Conservation (phyloP, 2,329 filamentous ascomycete genomes). For the Cladosporium sp. region DNA sequence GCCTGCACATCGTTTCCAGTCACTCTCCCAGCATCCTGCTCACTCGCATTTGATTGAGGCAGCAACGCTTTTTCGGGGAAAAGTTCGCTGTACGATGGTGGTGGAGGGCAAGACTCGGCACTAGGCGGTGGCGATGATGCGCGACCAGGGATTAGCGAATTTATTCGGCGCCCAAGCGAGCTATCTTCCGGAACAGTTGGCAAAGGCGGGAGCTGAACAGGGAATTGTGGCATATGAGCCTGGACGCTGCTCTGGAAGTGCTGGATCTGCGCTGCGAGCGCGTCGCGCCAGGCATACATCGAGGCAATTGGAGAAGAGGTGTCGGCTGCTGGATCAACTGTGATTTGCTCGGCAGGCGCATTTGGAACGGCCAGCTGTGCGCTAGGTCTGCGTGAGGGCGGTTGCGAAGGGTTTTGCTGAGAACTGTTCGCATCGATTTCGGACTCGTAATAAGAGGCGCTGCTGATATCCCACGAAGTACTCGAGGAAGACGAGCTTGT, state of each 20-base stretch:
- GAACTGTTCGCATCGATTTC: constrained; percentile 19
- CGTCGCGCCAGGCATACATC: constrained; percentile 70
- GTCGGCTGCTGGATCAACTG: neutral
- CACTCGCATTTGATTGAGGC: neutral
- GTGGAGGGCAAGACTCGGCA: constrained; percentile 2
- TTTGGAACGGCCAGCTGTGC: neutral
- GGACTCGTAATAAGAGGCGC: constrained; percentile 24
- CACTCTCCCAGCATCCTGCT: neutral
- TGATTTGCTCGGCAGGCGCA: neutral
- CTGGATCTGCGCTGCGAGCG: constrained; percentile 71
- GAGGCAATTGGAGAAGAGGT: constrained; percentile 56
- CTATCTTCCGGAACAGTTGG: constrained; percentile 35
- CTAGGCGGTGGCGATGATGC: neutral
- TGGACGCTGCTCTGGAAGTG: constrained; percentile 73
- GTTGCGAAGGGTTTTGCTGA: neutral
- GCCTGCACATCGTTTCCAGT: neutral
- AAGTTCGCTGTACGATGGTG: constrained; percentile 15
- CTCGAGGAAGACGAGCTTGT: constrained; percentile 15
- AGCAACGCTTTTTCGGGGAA: constrained; percentile 2
- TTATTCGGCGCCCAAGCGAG: constrained; percentile 1
- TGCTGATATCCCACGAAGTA: constrained; percentile 23
- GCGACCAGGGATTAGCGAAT: constrained; percentile 10
- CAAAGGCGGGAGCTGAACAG: constrained; percentile 47
- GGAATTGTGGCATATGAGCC: constrained; percentile 59
- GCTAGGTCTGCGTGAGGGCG: constrained; percentile 5